These are phyloP conservation scores for Myxozyma lipomycoides DNA, from an alignment of 805 yeast species.

Conservation along the genomic window DNA sequence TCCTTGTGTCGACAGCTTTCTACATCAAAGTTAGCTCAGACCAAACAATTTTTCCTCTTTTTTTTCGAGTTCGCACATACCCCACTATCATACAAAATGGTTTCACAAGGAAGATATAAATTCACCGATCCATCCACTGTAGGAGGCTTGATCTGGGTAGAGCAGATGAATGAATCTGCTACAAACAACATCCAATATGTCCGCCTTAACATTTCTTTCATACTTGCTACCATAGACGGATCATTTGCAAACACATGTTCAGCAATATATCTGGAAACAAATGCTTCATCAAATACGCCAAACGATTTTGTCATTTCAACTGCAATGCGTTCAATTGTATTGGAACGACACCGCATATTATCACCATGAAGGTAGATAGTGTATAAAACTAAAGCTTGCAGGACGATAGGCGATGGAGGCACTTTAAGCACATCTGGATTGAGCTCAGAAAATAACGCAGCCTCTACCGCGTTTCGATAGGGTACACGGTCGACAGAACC, in stretches of 20 bases:
- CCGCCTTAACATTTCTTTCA: constrained; percentile 13
- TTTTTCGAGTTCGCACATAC: constrained; percentile 9
- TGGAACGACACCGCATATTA: constrained; percentile 7
- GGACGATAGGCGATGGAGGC: constrained; percentile 13
- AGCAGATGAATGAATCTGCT: constrained; percentile 10
- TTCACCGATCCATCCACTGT: neutral
- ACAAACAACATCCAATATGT: constrained; percentile 20
- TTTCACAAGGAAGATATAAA: constrained; percentile 16
- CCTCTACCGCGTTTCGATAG: constrained; percentile 10
- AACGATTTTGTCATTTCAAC: constrained; percentile 13
- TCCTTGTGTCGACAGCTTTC: too few relatives aligned
- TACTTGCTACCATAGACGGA: neutral
- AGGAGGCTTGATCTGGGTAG: constrained; percentile 2
- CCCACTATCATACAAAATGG: constrained; percentile 7
- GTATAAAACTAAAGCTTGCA: constrained; percentile 15
- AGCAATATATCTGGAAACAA: constrained; percentile 1
- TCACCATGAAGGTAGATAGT: constrained; percentile 14
- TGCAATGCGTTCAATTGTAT: constrained; percentile 6
- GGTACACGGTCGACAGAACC: constrained; percentile 5
- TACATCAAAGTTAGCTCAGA: too few relatives aligned
- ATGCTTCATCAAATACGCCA: constrained; percentile 6
- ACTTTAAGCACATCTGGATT: neutral
- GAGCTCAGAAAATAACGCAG: constrained; percentile 1
- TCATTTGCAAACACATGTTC: neutral
- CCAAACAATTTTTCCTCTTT: too few relatives aligned